These are phyloP conservation scores for Clathrus columnatus DNA, from an alignment of 768 basidiomycete genomes.

Conservation along the genomic window DNA sequence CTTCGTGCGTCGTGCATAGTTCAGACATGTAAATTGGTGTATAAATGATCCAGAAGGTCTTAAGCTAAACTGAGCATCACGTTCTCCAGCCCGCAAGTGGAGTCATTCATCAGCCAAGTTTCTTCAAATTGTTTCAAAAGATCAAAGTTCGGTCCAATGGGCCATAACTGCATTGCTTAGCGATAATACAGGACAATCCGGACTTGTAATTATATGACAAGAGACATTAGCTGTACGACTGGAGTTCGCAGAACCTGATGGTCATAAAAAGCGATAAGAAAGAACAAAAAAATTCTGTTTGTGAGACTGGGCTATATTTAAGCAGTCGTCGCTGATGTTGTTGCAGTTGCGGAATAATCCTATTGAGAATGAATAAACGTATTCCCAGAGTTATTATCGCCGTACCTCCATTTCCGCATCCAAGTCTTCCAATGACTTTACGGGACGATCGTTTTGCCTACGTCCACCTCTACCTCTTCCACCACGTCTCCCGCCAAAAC, in stretches of 20 bases:
- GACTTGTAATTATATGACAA: no score
- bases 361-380: not conserved
- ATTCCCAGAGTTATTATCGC: not conserved
- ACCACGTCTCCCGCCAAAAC: not conserved
- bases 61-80: no score
- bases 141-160: not conserved
- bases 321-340: conserved; percentile 1
- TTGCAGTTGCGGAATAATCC: conserved; percentile 7
- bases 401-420: conserved; percentile 98
- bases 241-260: not conserved
- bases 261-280: not conserved
- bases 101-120: no score
- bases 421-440: conserved; percentile 81
- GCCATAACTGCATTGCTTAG: not conserved
- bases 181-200: not conserved
- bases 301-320: no score
- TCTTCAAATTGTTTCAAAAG: no score
- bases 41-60: no score
- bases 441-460: conserved; percentile 48
- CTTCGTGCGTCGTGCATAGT: no score
- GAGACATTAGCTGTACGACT: not conserved
- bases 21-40: no score
- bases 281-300: not conserved
- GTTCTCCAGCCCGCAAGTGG: no score
- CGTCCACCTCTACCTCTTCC: conserved; percentile 32